Percentiles rank a stretch among this genome's conserved stretches.
These are phyloP conservation scores for Phaeophleospora eucalypticola DNA, from an alignment of 2,329 filamentous ascomycete genomes.

Conservation along the genomic window DNA sequence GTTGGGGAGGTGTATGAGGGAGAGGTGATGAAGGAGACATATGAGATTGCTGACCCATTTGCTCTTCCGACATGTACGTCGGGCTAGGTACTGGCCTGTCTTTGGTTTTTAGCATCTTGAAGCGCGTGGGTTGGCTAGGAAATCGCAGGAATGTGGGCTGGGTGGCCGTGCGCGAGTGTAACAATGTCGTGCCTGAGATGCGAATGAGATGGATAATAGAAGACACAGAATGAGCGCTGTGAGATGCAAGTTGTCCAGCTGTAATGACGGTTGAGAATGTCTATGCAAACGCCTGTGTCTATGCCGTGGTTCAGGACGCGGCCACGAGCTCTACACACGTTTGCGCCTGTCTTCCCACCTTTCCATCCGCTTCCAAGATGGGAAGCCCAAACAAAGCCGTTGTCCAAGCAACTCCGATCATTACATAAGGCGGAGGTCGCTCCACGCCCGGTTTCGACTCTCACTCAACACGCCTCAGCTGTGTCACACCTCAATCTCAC, in stretches of 20 bases:
- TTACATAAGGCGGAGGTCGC: too few species aligned
- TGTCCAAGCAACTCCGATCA: background rate
- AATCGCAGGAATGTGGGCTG: conserved; percentile 12
- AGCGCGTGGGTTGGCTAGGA: conserved; percentile 9
- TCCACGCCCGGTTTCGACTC: too few species aligned
- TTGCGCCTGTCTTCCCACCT: too few species aligned
- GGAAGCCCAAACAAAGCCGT: background rate
- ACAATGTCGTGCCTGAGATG: too few species aligned
- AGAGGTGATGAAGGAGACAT: conserved; percentile 19
- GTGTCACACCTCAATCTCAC: too few species aligned
- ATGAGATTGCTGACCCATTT: conserved; percentile 29
- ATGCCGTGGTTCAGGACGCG: too few species aligned
- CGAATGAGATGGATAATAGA: too few species aligned
- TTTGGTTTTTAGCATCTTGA: conserved; percentile 19
- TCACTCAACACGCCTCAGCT: too few species aligned
- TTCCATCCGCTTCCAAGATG: too few species aligned
- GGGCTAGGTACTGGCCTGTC: conserved; percentile 23
- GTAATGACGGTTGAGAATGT: background rate
- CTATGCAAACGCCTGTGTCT: too few species aligned
- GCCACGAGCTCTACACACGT: too few species aligned
- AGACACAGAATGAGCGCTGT: background rate
- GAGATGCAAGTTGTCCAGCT: background rate
- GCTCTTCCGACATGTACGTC: conserved; percentile 29
- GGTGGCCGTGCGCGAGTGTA: background rate
- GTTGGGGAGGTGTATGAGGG: conserved; percentile 21